Evolutionary conservation across 225 moss, liverwort and hornwort genomes (phyloP).

Genomic region (Straminergon stramineum): DNA sequence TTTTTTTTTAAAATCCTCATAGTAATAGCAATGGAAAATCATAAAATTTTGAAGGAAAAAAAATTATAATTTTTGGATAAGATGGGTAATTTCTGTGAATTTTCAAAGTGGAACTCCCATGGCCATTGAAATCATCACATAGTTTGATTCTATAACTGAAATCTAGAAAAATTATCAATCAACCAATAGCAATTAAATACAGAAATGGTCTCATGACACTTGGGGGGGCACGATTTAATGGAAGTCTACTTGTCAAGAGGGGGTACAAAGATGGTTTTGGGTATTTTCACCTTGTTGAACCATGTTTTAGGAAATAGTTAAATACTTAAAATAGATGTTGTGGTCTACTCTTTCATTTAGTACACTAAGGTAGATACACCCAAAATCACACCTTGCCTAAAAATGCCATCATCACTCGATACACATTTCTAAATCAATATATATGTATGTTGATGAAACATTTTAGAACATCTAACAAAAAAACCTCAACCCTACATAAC

Average conservation of each 20-base stretch:
- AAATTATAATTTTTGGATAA: not conserved
- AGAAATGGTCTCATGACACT: rapidly evolving
- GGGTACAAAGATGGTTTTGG: rapidly evolving
- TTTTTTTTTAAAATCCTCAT: no score
- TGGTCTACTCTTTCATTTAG: not conserved
- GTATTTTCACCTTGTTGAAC: no score
- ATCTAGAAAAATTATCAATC: rapidly evolving
- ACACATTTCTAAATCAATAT: not conserved
- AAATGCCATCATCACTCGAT: not conserved
- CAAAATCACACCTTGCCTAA: no score
- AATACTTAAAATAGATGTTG: not conserved
- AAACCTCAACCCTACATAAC: rapidly evolving
- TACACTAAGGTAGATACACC: rapidly evolving
- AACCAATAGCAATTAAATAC: rapidly evolving
- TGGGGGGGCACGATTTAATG: rapidly evolving
- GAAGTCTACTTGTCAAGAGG: no score
- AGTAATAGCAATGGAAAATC: no score
- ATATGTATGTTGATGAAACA: no score
- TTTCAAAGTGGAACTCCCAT: not conserved
- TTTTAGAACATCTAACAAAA: not conserved
- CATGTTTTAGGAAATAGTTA: not conserved
- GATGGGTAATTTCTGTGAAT: not conserved
- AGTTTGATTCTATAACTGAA: not conserved
- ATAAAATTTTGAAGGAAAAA: no score
- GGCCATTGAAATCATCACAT: rapidly evolving